Base-by-base conservation (phyloP, 1,284 basidiomycete genomes). In the Pseudozyma hubeiensis region DNA sequence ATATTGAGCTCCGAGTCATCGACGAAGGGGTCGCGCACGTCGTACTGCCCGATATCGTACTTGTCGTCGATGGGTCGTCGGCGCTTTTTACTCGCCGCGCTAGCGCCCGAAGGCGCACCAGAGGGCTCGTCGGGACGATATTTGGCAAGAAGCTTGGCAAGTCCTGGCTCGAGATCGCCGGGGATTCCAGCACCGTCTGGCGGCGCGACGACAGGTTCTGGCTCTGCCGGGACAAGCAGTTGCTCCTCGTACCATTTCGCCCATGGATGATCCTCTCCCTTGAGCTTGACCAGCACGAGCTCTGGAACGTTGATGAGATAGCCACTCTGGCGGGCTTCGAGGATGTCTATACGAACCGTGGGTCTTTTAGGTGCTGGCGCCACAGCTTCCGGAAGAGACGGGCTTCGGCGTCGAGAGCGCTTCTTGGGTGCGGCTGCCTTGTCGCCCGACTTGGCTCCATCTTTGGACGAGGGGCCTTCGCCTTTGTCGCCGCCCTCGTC, bases 1-100 rank as follows among this genome's bases (percentile, higher is more conserved):
- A 95, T 87, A 19, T 90, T 90, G 57, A 97, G 88, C 83, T 99
- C 95, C 0, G 93, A 93, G 85, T 99, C 96, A 87, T 99, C 96
- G 81, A 99, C 97, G 86, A 98, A 98, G 0, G 93, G 92, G 85
- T 99, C 96, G 1, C 88, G 87, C 17, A 91, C 87, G 85, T 99
- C 95, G 87, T 99, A 99, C 19, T 85, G 85, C 49, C 85, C 85
- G 33, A 81, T 78, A 30, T 79, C 78, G 49, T 80, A 77, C 50
- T 70, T 75, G 56, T 77, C 74, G 11, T 77, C 68, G 58, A 47
- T 66, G 57, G 39, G 56, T 35, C 64, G 59, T 64, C 67, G 62
- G 39, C 71, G 68, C 55, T 59, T 68, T 57, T 62, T 82, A 65
- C 17, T 58, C 8, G 54, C 58, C 9, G 17, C 57, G 5, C 49